Percentiles rank a stretch among this genome's conserved stretches.
Evolutionary conservation across 2,329 filamentous ascomycete genomes (phyloP).

Genomic region (Microthyrium microscopicum): DNA sequence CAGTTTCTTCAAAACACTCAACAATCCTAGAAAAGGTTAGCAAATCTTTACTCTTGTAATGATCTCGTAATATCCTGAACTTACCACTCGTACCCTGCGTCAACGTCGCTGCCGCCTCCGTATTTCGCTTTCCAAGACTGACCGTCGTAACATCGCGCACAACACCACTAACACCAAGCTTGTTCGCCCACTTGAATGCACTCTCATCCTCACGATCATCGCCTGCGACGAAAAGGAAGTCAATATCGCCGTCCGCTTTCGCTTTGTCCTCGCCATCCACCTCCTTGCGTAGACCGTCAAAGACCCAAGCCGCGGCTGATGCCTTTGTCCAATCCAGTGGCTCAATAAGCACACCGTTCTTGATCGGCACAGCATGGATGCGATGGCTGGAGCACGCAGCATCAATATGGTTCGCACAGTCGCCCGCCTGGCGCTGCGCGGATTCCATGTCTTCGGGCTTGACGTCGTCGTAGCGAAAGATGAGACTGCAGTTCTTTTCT

Average conservation of each 20-base stretch:
- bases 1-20: too few relatives aligned
- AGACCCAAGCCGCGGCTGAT: conserved; percentile 61
- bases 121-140: conserved; percentile 73
- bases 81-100: conserved; percentile 84
- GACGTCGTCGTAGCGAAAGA: conserved; percentile 62
- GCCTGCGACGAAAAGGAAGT: conserved; percentile 80
- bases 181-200: conserved; percentile 88
- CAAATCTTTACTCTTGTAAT: too few relatives aligned
- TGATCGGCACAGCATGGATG: conserved; percentile 67
- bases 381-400: conserved; percentile 72
- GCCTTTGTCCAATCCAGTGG: conserved; percentile 76
- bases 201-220: conserved; percentile 89
- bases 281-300: conserved; percentile 17
- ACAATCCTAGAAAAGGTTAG: too few relatives aligned
- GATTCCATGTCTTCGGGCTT: conserved; percentile 60
- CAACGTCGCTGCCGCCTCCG: conserved; percentile 68
- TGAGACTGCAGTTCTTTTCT: conserved; percentile 76
- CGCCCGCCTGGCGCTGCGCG: conserved; percentile 64
- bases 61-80: too few relatives aligned
- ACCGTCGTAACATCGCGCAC: conserved; percentile 58
- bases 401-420: conserved; percentile 90
- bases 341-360: conserved; percentile 70
- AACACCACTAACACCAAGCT: conserved; percentile 38
- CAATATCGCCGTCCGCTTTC: conserved; percentile 32
- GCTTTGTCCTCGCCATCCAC: conserved; percentile 1